Evolutionary conservation across 164 flowering plant genomes (phyloP), one percentile per base, ranked within the genome.

Genomic region (Piper betle): DNA sequence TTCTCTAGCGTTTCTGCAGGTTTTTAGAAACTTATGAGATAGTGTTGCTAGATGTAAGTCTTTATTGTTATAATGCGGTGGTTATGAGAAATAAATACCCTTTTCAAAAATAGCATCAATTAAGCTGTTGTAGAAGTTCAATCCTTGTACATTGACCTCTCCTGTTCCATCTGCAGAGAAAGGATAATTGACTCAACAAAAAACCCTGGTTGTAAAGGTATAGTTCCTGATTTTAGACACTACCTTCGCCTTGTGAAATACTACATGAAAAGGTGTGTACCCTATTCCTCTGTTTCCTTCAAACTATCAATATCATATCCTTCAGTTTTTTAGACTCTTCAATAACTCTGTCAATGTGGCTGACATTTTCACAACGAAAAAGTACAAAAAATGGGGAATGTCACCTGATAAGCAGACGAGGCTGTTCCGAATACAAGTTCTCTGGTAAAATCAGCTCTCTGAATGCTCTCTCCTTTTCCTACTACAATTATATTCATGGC

Each of bases 321-420:
- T n/a, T n/a, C n/a, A n/a, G n/a, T n/a, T n/a, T n/a, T n/a, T n/a
- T n/a, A n/a, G n/a, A n/a, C n/a, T n/a, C n/a, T n/a, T n/a, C n/a
- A n/a, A n/a, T n/a, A n/a, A n/a, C n/a, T n/a, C n/a, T n/a, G n/a
- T n/a, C n/a, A n/a, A n/a, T n/a, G n/a, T n/a, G n/a, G n/a, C n/a
- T n/a, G n/a, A n/a, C n/a, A n/a, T n/a, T n/a, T n/a, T n/a, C n/a
- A n/a, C n/a, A n/a, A n/a, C n/a, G n/a, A n/a, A n/a, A n/a, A n/a
- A n/a, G n/a, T n/a, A n/a, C n/a, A n/a, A n/a, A n/a, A n/a, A n/a
- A n/a, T n/a, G n/a, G n/a, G n/a, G n/a, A n/a, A n/a, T n/a, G n/a
- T n/a, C n/a, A 88, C 97, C 95, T 90, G 97, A 62, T 79, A 86
- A 68, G 97, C 97, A 9, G 97, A 90, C 62, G 97, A 87, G 52